Conservation (phyloP, 805 yeast species). For the Candida tibetensis region DNA sequence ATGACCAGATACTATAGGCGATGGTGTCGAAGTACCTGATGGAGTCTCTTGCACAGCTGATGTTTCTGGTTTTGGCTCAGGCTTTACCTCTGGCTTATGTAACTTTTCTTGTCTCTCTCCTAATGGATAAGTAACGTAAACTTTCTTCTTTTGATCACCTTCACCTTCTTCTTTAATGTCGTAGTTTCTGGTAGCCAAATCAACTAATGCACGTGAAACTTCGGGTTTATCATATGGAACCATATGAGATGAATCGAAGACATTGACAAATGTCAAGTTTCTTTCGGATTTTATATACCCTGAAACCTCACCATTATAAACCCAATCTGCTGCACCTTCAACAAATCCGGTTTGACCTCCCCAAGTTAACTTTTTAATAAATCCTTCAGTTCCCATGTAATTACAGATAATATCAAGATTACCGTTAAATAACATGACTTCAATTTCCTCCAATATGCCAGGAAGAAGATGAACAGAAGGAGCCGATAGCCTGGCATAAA, state of each 20-base stretch:
- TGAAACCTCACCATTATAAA: slow-evolving; percentile 36
- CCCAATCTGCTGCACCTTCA: slow-evolving; percentile 43
- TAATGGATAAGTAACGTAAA: slow-evolving; percentile 29
- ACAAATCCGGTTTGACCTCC: slow-evolving; percentile 51
- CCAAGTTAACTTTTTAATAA: slow-evolving; percentile 65
- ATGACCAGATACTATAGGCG: not conserved
- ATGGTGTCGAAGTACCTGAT: not conserved
- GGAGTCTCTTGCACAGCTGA: slow-evolving; percentile 1
- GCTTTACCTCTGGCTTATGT: not conserved
- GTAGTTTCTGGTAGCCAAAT: slow-evolving; percentile 39
- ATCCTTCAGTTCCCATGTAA: slow-evolving; percentile 65
- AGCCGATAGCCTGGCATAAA: slow-evolving; percentile 50
- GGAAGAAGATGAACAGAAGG: slow-evolving; percentile 74
- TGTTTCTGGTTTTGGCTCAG: not conserved
- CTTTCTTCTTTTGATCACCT: slow-evolving; percentile 15
- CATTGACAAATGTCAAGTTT: slow-evolving; percentile 72
- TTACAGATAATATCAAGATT: slow-evolving; percentile 89
- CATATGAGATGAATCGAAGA: slow-evolving; percentile 86
- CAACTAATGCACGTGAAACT: slow-evolving; percentile 67
- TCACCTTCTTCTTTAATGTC: slow-evolving; percentile 18
- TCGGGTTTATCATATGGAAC: slow-evolving; percentile 81
- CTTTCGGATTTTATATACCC: slow-evolving; percentile 50
- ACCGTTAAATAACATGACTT: slow-evolving; percentile 78
- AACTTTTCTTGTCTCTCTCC: slow-evolving; percentile 18
- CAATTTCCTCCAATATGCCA: slow-evolving; percentile 51